Evolutionary conservation across 106 monocot genomes (phyloP), one percentile per base, ranked within the genome.

Genomic region (Acorus gramineus): DNA sequence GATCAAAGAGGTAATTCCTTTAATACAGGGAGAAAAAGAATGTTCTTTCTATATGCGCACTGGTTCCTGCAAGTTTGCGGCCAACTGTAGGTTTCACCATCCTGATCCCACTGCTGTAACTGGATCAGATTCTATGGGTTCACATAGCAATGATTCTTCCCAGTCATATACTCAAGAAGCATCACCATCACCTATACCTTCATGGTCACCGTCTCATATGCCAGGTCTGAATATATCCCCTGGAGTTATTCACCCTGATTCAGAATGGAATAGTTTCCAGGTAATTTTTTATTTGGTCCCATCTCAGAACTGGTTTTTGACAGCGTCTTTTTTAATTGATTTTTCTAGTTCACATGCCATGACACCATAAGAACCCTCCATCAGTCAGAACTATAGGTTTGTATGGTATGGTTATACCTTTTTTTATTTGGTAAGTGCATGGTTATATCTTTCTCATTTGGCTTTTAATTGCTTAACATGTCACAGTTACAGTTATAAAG

Each of bases 261-360:
- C 47, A 60, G 64, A 78, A 13, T 76, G 86, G 82, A 79, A 67
- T 66, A 73, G 69, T 1, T 78, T 73, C 63, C 84, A 78, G 83
- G 86, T 86, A 55, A 53, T 42, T 43, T 28, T 28, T 9, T 3
- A 8, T 47, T 3, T 4, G 2, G 10, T 6, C 9, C 48, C 56
- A 28, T 0, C 28, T 28, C 28, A 28, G 28, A 28, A 28, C 28
- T 28, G 28, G 28, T 28, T 28, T 28, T 28, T 28, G 28, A 28
- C 28, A 28, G 28, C 28, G 28, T 28, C 28, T 28, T 28, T n/a
- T 28, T 28, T 28, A 28, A 28, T 28, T 28, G 28, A 28, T 28
- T 28, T 28, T 28, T 28, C 28, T 28, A 28, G 28, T 28, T 28
- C 28, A 28, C 28, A 28, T 28, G 28, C 28, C 28, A 28, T 28